Evolutionary conservation across 129 eudicot species (phyloP).

Genomic region (Deinandra increscens): DNA sequence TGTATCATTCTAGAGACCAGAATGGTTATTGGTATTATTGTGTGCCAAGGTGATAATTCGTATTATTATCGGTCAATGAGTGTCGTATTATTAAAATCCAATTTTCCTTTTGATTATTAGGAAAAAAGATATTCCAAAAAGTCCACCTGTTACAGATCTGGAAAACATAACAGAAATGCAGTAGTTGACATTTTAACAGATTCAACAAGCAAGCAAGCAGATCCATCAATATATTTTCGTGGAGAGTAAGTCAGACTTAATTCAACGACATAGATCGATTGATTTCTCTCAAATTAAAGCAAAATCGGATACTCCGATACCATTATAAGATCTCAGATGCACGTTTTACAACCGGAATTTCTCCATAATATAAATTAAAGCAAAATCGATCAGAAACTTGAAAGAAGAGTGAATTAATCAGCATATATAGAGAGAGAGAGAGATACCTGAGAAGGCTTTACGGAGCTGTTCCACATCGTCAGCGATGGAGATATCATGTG

Average conservation of each 20-base stretch:
- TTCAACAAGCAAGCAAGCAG: too few relatives aligned
- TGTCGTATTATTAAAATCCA: too few relatives aligned
- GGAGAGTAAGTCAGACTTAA: conserved; percentile 5
- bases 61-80: too few relatives aligned
- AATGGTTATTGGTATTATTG: too few relatives aligned
- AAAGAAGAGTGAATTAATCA: not conserved
- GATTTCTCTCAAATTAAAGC: too few relatives aligned
- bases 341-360: too few relatives aligned
- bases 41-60: too few relatives aligned
- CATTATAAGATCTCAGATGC: too few relatives aligned
- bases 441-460: conserved; percentile 67
- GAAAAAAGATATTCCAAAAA: not conserved
- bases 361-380: too few relatives aligned
- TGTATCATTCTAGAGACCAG: too few relatives aligned
- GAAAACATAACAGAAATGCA: not conserved
- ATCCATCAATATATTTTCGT: not conserved
- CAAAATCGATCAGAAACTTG: too few relatives aligned
- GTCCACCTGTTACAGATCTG: not conserved
- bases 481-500: conserved; percentile 49
- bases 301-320: too few relatives aligned
- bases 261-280: conserved; percentile 7
- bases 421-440: not conserved
- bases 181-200: conserved; percentile 1
- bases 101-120: not conserved
- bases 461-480: conserved; percentile 81